These are phyloP conservation scores for Actinidia polygama DNA, from an alignment of 179 eudicot species.

Conservation along the genomic window DNA sequence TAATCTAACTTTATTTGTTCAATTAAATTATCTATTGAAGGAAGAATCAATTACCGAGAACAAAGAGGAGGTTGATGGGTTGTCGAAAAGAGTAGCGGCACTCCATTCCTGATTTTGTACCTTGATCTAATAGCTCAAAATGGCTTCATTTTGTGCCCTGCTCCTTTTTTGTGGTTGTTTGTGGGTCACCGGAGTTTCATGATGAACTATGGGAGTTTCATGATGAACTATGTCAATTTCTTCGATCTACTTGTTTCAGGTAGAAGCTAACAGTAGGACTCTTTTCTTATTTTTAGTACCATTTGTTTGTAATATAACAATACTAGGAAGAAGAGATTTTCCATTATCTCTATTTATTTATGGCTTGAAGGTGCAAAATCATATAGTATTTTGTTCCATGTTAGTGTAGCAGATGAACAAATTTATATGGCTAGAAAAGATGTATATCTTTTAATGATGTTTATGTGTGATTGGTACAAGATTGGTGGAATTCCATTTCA, in stretches of 20 bases:
- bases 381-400: too few species aligned
- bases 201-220: not conserved
- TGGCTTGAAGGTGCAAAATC: not conserved
- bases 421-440: too few species aligned
- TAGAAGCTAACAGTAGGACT: constrained; percentile 18
- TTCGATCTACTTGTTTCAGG: constrained; percentile 3
- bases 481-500: too few species aligned
- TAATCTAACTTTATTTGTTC: not conserved
- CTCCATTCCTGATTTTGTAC: constrained; percentile 31
- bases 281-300: not conserved
- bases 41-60: constrained; percentile 60
- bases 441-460: too few species aligned
- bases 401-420: too few species aligned
- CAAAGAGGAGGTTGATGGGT: constrained; percentile 54
- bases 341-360: not conserved
- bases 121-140: not conserved
- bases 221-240: not conserved
- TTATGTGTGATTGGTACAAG: too few species aligned
- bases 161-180: not conserved
- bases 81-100: constrained; percentile 39
- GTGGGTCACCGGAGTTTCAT: not conserved
- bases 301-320: not conserved
- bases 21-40: constrained; percentile 30
- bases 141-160: not conserved
- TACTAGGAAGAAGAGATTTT: constrained; percentile 14